Conservation (phyloP, 139 green algal genomes). For the Penium margaritaceum region DNA sequence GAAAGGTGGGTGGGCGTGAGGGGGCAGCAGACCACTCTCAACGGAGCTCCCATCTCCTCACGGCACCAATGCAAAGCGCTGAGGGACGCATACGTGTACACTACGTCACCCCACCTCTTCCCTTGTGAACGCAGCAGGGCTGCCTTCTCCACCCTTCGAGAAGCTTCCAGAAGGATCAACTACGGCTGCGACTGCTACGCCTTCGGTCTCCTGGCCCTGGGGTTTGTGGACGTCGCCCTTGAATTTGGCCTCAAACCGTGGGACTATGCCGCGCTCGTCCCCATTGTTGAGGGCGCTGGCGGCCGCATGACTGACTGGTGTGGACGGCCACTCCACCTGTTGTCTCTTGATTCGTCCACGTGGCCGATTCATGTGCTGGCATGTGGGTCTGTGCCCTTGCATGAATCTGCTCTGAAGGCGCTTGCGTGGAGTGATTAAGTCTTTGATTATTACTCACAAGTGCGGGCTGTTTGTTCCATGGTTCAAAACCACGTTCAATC, state of each 20-base stretch:
- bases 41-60: slow-evolving; percentile 62
- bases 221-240: slow-evolving; percentile 77
- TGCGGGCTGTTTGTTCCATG: too few relatives aligned
- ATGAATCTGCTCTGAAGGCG: too few relatives aligned
- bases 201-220: slow-evolving; percentile 85
- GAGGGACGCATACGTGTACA: slow-evolving; percentile 50
- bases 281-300: slow-evolving; percentile 84
- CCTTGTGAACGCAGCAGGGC: slow-evolving; percentile 38
- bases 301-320: slow-evolving; percentile 88
- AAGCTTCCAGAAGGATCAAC: neutral
- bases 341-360: too few relatives aligned
- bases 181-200: slow-evolving; percentile 98
- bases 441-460: too few relatives aligned
- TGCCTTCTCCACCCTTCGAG: slow-evolving; percentile 34
- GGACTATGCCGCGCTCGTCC: slow-evolving; percentile 94
- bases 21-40: slow-evolving; percentile 73
- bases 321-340: slow-evolving; percentile 56
- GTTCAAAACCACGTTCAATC: too few relatives aligned
- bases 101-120: slow-evolving; percentile 93
- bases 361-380: too few relatives aligned
- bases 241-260: slow-evolving; percentile 94
- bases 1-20: slow-evolving; percentile 87
- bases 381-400: too few relatives aligned
- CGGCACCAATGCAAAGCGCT: slow-evolving; percentile 36
- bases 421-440: too few relatives aligned